These are phyloP conservation scores for Phylloporus sp. DNA, from an alignment of 1,284 basidiomycete species.

Conservation along the genomic window DNA sequence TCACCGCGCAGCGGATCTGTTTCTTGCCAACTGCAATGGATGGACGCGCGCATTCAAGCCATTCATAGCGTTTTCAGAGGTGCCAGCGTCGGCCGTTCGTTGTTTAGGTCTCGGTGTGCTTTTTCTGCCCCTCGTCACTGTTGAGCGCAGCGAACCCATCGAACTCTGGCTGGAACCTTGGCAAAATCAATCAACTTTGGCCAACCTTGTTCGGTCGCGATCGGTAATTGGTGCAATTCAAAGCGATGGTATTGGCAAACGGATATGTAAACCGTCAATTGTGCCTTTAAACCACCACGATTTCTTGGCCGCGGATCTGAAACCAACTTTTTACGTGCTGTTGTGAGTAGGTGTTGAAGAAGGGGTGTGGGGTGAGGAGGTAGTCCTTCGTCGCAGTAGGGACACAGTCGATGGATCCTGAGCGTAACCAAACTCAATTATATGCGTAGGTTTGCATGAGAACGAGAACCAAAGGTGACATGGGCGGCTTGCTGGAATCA, in stretches of 20 bases:
- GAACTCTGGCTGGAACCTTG: constrained; percentile 56
- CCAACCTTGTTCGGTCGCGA: constrained; percentile 72
- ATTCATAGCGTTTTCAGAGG: no score
- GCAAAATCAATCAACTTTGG: constrained; percentile 72
- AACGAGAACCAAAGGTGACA: no score
- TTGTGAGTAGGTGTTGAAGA: constrained; percentile 56
- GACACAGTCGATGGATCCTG: constrained; percentile 74
- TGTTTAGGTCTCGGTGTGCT: no score
- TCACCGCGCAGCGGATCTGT: no score
- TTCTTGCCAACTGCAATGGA: no score
- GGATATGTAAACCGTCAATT: constrained; percentile 60
- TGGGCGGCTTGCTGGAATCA: constrained; percentile 38
- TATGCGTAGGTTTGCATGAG: constrained; percentile 9
- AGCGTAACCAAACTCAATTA: constrained; percentile 24
- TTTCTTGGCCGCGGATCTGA: constrained; percentile 71
- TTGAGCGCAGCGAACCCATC: no score
- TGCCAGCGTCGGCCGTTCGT: no score
- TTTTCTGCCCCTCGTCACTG: no score
- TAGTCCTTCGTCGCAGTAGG: constrained; percentile 74
- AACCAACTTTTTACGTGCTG: constrained; percentile 53
- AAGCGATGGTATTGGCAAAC: constrained; percentile 80
- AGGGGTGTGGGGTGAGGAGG: constrained; percentile 64
- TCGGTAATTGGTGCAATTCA: constrained; percentile 69
- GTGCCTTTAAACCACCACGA: constrained; percentile 66
- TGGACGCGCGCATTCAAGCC: no score